Evolutionary conservation across 2,329 filamentous ascomycete species (phyloP).

Genomic region (Aspergillus floridensis): DNA sequence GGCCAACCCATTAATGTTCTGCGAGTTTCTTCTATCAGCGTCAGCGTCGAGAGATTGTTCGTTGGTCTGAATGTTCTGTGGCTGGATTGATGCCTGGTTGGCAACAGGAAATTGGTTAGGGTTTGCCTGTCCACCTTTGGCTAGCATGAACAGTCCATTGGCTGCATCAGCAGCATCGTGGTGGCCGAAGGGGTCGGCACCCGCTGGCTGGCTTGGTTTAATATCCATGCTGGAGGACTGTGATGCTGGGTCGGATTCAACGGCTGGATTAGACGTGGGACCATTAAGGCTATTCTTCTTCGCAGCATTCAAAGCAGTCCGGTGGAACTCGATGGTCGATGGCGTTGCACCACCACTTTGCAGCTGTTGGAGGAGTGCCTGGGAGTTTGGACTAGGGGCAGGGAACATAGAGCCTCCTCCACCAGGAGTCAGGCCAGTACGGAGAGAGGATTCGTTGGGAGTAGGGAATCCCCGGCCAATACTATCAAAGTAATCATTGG

Average conservation of each 20-base stretch:
- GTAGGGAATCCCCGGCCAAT: conserved; percentile 85
- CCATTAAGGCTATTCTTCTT: conserved; percentile 54
- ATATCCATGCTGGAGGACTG: conserved; percentile 43
- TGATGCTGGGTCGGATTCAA: conserved; percentile 38
- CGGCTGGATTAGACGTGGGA: conserved; percentile 43
- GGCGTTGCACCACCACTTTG: conserved; percentile 83
- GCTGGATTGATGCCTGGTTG: conserved; percentile 51
- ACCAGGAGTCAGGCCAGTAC: conserved; percentile 88
- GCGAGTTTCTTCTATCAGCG: conserved; percentile 43
- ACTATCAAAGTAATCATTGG: conserved; percentile 86
- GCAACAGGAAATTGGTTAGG: conserved; percentile 54
- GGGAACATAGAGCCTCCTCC: conserved; percentile 98
- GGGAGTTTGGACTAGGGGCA: conserved; percentile 80
- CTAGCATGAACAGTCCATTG: conserved; percentile 88
- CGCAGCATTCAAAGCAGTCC: conserved; percentile 79
- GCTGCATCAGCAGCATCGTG: conserved; percentile 92
- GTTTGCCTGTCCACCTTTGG: conserved; percentile 60
- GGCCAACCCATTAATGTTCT: conserved; percentile 46
- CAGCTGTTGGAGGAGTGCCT: conserved; percentile 75
- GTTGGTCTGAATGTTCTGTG: conserved; percentile 52
- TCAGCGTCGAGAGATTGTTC: conserved; percentile 48
- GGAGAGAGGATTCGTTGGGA: conserved; percentile 90
- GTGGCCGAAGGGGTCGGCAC: conserved; percentile 71
- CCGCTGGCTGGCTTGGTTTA: conserved; percentile 46
- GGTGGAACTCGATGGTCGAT: conserved; percentile 88